These are phyloP conservation scores for Polygonum maritimum DNA, from an alignment of 148 eudicot species.

Conservation along the genomic window DNA sequence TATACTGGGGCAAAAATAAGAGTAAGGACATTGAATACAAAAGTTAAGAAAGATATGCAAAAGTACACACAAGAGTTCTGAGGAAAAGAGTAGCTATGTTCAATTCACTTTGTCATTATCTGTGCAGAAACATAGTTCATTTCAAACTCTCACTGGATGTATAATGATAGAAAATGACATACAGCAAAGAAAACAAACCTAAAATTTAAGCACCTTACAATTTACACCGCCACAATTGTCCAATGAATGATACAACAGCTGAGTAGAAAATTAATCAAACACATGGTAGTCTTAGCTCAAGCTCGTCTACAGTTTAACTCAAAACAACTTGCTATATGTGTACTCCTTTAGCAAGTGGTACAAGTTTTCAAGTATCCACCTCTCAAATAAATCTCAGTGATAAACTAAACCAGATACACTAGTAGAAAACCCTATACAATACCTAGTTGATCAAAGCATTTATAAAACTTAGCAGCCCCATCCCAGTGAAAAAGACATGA, in stretches of 20 bases:
- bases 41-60: not conserved
- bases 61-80: not conserved
- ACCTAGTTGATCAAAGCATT: not conserved
- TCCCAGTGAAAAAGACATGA: not conserved
- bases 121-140: not conserved
- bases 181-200: not conserved
- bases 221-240: not conserved
- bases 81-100: not conserved
- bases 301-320: not conserved
- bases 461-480: not conserved
- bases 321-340: not conserved
- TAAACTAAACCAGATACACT: not conserved
- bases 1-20: not conserved
- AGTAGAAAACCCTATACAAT: not conserved
- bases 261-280: not conserved
- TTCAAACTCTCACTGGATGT: not conserved
- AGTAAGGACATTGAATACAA: not conserved
- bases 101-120: not conserved
- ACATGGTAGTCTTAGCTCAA: not conserved
- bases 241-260: not conserved
- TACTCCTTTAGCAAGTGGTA: not conserved
- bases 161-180: not conserved
- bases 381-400: not conserved
- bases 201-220: not conserved
- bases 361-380: not conserved